A percentile compares a stretch with the other conserved stretches of the same genome.
Evolutionary conservation across 371 early-diverging fungal genomes (phyloP).

Genomic region (Apophysomyces variabilis): DNA sequence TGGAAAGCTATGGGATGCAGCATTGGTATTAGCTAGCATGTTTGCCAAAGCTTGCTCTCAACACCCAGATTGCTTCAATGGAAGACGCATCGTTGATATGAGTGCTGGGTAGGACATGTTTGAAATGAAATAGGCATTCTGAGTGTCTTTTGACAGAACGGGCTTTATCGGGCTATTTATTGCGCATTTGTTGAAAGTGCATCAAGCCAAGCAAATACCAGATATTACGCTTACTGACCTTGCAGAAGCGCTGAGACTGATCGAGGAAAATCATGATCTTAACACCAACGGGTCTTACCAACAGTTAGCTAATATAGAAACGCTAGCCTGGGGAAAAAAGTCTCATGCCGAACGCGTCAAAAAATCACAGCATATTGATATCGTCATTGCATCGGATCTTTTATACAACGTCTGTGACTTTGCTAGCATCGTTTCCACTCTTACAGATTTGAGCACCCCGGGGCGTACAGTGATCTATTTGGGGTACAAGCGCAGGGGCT

Average conservation of each 20-base stretch:
- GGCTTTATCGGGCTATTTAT: conserved; percentile 46
- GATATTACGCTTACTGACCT: conserved; percentile 45
- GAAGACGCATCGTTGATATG: conserved; percentile 48
- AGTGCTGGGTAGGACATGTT: conserved; percentile 47
- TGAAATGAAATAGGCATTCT: background rate
- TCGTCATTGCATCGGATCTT: conserved; percentile 62
- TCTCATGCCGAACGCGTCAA: conserved; percentile 16
- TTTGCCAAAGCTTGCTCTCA: conserved; percentile 39
- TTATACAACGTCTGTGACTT: conserved; percentile 54
- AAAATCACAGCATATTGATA: conserved; percentile 31
- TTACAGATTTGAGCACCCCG: conserved; percentile 40
- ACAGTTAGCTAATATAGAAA: conserved; percentile 25
- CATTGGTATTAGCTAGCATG: conserved; percentile 51
- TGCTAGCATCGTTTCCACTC: conserved; percentile 42
- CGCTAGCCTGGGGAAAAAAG: conserved; percentile 38
- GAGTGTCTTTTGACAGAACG: conserved; percentile 19
- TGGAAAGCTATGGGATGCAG: conserved; percentile 69
- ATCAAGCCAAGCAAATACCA: background rate
- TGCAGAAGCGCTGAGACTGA: conserved; percentile 40
- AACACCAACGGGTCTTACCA: conserved; percentile 25
- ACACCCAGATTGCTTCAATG: conserved; percentile 28
- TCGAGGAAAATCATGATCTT: conserved; percentile 31
- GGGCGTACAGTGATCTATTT: conserved; percentile 47
- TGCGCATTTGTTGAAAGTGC: conserved; percentile 30
- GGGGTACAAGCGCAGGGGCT: conserved; percentile 60